Evolutionary conservation across 164 flowering plant species (phyloP), one percentile per base, ranked within the genome.

Genomic region (Annona cherimola): DNA sequence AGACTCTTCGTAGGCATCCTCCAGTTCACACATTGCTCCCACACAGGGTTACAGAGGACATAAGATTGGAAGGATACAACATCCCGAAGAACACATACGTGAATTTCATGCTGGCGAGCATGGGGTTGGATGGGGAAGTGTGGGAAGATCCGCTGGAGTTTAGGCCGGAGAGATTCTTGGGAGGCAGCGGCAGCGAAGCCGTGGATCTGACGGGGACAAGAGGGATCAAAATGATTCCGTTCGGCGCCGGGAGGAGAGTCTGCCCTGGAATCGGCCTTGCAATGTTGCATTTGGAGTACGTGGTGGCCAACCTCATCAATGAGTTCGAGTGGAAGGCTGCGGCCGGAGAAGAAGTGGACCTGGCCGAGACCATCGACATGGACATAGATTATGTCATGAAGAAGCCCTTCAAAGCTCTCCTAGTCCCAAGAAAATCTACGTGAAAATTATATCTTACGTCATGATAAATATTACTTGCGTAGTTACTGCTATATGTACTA

Each of bases 11-110:
- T 4, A 35, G 20, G 19, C 71, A 69, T 19, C 70, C 70, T 11
- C 70, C 70, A 4, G 3, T n/a, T 9, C 70, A 68, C 39, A 41
- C 43, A 3, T 18, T 68, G 35, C 57, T 68, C 16, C 70, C 70
- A 1, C 86, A 82, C 43, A 42, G 79, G 5, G 85, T 78, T 41
- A 63, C 78, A 1, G 74, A 82, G 64, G 72, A 70, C 4, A 0
- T 42, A 5, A 41, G 5, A 1, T 18, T 70, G 18, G 64, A 70
- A 50, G 72, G 64, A 5, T 59, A 57, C 26, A 18, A 18, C 3
- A 60, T 60, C 59, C 72, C 72, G 1, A 70, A 70, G 45, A 43
- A 61, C 11, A 41, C 72, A 4, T 39, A 9, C 44, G 26, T 70
- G 4, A 59, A 79, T 71, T 68, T 68, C 63, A 39, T 62, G 69